Conservation (phyloP, 2,329 filamentous ascomycete species). For the Fusarium praegraminearum region DNA sequence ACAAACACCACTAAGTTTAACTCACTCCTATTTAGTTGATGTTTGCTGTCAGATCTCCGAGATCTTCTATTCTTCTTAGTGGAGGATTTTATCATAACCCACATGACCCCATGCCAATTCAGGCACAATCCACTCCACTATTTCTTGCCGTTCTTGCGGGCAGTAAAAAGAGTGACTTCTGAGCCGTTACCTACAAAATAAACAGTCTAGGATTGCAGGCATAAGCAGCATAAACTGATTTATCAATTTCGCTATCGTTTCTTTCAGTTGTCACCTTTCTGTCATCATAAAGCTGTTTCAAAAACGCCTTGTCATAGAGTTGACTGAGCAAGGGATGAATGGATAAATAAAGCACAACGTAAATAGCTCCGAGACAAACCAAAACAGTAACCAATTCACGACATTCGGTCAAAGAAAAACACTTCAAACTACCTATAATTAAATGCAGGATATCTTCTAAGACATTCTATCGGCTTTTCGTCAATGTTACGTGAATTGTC, state of each 20-base stretch:
- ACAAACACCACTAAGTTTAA: background rate
- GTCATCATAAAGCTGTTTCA: background rate
- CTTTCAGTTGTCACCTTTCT: background rate
- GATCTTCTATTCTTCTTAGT: conserved; percentile 3
- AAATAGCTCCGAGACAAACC: conserved; percentile 1
- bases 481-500: background rate
- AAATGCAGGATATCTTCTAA: background rate
- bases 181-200: background rate
- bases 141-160: conserved; percentile 2
- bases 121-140: conserved; percentile 9
- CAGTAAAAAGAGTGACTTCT: background rate
- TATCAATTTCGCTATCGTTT: background rate
- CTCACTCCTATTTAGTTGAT: background rate
- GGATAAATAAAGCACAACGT: background rate
- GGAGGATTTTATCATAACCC: conserved; percentile 7
- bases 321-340: background rate
- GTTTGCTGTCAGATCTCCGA: conserved; percentile 1
- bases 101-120: conserved; percentile 7
- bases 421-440: background rate
- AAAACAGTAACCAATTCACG: conserved; percentile 10
- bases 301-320: conserved; percentile 17
- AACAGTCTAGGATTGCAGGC: background rate
- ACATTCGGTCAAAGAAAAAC: background rate
- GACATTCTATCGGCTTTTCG: background rate
- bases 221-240: background rate